These are phyloP conservation scores for Canavalia gladiata DNA, from an alignment of 306 rosid species.

Conservation along the genomic window DNA sequence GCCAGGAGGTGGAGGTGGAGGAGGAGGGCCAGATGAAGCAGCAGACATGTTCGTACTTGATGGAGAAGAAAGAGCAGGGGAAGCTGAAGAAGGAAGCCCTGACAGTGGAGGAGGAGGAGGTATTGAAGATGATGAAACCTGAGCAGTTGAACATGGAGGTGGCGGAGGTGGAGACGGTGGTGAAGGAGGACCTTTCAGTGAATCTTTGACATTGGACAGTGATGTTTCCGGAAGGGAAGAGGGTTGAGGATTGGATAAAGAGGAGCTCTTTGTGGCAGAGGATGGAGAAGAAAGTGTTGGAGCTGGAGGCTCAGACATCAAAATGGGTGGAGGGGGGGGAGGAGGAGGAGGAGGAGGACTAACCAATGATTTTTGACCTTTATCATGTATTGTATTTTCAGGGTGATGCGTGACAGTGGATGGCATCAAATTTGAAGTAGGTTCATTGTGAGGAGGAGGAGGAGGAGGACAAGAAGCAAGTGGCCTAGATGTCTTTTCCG, in stretches of 20 bases:
- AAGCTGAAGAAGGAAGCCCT: slow-evolving; percentile 32
- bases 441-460: slow-evolving; percentile 39
- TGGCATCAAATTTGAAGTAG: slow-evolving; percentile 42
- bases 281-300: slow-evolving; percentile 27
- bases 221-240: slow-evolving; percentile 46
- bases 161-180: slow-evolving; percentile 48
- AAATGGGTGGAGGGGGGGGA: slow-evolving; percentile 34
- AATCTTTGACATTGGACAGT: slow-evolving; percentile 42
- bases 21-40: background rate
- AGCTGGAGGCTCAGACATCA: slow-evolving; percentile 28
- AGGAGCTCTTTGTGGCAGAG: slow-evolving; percentile 13
- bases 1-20: slow-evolving; percentile 35
- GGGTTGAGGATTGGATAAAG: slow-evolving; percentile 43
- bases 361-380: slow-evolving; percentile 45
- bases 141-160: slow-evolving; percentile 39
- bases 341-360: slow-evolving; percentile 47
- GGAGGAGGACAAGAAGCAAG: slow-evolving; percentile 38
- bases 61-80: slow-evolving; percentile 21
- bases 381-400: slow-evolving; percentile 47
- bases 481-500: slow-evolving; percentile 45
- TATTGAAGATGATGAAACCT: slow-evolving; percentile 47
- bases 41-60: slow-evolving; percentile 24
- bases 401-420: slow-evolving; percentile 35
- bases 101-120: slow-evolving; percentile 59
- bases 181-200: slow-evolving; percentile 47